Evolutionary conservation across 78 protist genomes (phyloP).

Genomic region (Dictyostelium intermedium): DNA sequence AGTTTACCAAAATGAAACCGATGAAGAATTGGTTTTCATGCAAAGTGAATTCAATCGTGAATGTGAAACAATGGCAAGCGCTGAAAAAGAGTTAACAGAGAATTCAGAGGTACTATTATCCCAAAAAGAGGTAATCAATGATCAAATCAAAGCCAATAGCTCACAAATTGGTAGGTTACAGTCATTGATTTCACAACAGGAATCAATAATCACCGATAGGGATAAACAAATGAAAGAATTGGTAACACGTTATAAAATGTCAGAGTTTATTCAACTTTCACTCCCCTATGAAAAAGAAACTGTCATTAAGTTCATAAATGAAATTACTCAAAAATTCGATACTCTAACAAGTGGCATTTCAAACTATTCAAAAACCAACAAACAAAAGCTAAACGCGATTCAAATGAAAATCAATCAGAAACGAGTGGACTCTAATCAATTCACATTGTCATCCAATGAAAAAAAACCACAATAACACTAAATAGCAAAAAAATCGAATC

Average conservation of each 20-base stretch:
- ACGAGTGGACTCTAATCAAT: neutral
- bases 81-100: conserved; percentile 19
- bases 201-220: neutral
- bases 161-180: neutral
- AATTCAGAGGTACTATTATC: neutral
- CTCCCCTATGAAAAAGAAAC: neutral
- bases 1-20: neutral
- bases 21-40: conserved; percentile 58
- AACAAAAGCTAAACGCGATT: neutral
- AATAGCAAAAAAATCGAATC: neutral
- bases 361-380: neutral
- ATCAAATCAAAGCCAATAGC: neutral
- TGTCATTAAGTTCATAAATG: neutral
- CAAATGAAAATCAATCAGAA: neutral
- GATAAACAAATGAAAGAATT: conserved; percentile 41
- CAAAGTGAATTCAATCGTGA: conserved; percentile 21
- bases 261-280: neutral
- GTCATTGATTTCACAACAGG: neutral
- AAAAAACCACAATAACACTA: neutral
- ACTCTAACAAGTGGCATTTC: neutral
- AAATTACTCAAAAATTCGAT: neutral
- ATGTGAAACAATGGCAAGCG: neutral
- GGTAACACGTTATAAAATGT: conserved; percentile 18
- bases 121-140: neutral
- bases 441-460: neutral